Evolutionary conservation across 352 stramenopile genomes (phyloP).

Genomic region (Phytophthora niederhauseri): DNA sequence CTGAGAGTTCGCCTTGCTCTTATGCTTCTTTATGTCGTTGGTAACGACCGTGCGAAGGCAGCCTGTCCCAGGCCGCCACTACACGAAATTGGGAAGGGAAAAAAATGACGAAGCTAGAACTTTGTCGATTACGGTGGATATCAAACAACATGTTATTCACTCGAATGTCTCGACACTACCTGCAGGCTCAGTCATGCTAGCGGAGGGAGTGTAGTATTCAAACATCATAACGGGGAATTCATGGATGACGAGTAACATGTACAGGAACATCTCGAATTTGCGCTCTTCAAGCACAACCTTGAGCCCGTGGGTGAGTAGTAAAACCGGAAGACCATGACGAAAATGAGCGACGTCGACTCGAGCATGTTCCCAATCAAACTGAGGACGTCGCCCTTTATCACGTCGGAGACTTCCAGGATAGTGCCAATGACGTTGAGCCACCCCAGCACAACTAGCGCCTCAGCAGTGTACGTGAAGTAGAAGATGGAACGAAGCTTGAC

Average conservation of each 20-base stretch:
- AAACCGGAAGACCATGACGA: slow-evolving; percentile 29
- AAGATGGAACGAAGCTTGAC: slow-evolving; percentile 28
- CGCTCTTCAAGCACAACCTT: slow-evolving; percentile 1
- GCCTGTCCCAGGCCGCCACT: too few species aligned
- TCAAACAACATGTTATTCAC: too few species aligned
- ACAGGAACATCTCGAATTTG: slow-evolving; percentile 25
- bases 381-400: slow-evolving; percentile 2
- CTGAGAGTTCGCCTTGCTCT: too few species aligned
- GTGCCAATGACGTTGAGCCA: slow-evolving; percentile 9
- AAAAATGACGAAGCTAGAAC: too few species aligned
- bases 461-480: slow-evolving; percentile 16
- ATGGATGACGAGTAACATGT: slow-evolving; percentile 22
- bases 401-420: slow-evolving; percentile 2
- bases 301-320: slow-evolving; percentile 23
- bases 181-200: too few species aligned
- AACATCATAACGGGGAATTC: slow-evolving; percentile 22
- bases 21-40: too few species aligned
- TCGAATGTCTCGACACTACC: too few species aligned
- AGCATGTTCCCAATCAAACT: slow-evolving; percentile 16
- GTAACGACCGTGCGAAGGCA: too few species aligned
- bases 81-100: too few species aligned
- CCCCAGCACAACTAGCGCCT: slow-evolving; percentile 17
- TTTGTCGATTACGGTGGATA: too few species aligned
- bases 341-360: slow-evolving; percentile 21
- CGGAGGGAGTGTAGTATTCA: slow-evolving; percentile 16